Conservation (phyloP, 1,284 basidiomycete genomes). For the Heterobasidion irregulare region DNA sequence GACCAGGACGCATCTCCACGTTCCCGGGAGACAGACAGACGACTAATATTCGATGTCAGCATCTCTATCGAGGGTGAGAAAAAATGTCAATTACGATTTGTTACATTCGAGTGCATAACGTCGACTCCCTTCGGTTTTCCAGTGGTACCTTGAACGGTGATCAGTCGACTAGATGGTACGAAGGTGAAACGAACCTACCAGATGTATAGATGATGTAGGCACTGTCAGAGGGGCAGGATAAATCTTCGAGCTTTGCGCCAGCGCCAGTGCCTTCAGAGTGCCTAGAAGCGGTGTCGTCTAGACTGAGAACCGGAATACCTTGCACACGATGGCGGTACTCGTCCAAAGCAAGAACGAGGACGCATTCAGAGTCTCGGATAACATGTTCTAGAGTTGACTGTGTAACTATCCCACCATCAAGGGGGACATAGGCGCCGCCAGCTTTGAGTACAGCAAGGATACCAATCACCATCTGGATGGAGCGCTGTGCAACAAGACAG, state of each 20-base stretch:
- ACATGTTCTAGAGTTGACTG: constrained; percentile 46
- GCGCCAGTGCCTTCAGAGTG: constrained; percentile 13
- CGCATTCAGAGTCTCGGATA: constrained; percentile 36
- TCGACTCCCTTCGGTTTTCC: constrained; percentile 53
- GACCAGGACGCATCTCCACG: constrained; percentile 43
- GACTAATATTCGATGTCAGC: constrained; percentile 25
- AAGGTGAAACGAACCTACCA: constrained; percentile 26
- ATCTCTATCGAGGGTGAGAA: not conserved
- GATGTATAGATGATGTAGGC: constrained; percentile 56
- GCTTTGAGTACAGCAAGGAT: constrained; percentile 49
- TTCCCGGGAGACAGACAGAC: constrained; percentile 46
- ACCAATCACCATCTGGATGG: constrained; percentile 44
- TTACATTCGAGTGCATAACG: constrained; percentile 47
- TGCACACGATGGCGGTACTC: constrained; percentile 37
- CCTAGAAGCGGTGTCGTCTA: constrained; percentile 32
- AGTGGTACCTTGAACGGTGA: constrained; percentile 37
- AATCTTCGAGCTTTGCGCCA: constrained; percentile 27
- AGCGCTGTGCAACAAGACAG: constrained; percentile 45
- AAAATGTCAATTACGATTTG: constrained; percentile 34
- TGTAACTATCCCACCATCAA: constrained; percentile 49
- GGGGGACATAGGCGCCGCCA: constrained; percentile 47
- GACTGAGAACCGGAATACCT: constrained; percentile 21
- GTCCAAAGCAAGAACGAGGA: constrained; percentile 34
- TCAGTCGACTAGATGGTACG: constrained; percentile 3
- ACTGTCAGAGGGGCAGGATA: constrained; percentile 32